Conservation (phyloP, 2,329 filamentous ascomycete genomes). For the Decorospora gaudefroyi region DNA sequence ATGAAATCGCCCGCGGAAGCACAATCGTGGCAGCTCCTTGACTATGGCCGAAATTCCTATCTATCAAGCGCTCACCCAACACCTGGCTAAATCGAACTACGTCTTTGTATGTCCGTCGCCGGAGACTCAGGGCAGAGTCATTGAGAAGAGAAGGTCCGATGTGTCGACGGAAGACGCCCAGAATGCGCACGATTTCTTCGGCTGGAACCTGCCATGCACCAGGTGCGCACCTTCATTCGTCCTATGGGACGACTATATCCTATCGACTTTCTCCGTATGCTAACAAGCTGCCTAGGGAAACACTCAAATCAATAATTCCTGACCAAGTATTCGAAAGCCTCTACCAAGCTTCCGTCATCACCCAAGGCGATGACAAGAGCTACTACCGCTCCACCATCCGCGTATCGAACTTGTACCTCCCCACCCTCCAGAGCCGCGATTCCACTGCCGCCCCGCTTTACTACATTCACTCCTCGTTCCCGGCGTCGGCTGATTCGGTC, state of each 20-base stretch:
- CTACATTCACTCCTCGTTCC: constrained; percentile 33
- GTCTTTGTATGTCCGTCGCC: constrained; percentile 29
- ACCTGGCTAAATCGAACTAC: constrained; percentile 21
- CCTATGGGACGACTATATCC: no score
- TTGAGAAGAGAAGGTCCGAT: constrained; percentile 20
- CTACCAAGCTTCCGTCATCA: constrained; percentile 14
- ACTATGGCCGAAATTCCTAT: constrained; percentile 17
- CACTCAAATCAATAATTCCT: constrained; percentile 20
- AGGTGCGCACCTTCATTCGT: constrained; percentile 11
- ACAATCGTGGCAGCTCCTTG: constrained; percentile 1
- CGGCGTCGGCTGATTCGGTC: constrained; percentile 26
- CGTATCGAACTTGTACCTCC: constrained; percentile 31
- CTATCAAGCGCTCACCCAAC: constrained; percentile 19
- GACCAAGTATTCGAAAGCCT: constrained; percentile 19
- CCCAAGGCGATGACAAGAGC: constrained; percentile 3
- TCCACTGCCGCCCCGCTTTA: constrained; percentile 13
- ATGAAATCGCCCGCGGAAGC: constrained; percentile 8
- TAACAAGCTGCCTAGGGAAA: constrained; percentile 12
- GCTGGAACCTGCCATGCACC: constrained; percentile 28
- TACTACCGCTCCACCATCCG: constrained; percentile 27
- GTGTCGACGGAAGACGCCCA: constrained; percentile 21
- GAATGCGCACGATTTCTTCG: constrained; percentile 28
- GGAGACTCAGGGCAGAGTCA: constrained; percentile 27
- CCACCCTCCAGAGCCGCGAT: constrained; percentile 2
- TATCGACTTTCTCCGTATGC: neutral